Evolutionary conservation across 495 filamentous ascomycete genomes (phyloP).

Genomic region (Lasiosphaeris hirsuta): DNA sequence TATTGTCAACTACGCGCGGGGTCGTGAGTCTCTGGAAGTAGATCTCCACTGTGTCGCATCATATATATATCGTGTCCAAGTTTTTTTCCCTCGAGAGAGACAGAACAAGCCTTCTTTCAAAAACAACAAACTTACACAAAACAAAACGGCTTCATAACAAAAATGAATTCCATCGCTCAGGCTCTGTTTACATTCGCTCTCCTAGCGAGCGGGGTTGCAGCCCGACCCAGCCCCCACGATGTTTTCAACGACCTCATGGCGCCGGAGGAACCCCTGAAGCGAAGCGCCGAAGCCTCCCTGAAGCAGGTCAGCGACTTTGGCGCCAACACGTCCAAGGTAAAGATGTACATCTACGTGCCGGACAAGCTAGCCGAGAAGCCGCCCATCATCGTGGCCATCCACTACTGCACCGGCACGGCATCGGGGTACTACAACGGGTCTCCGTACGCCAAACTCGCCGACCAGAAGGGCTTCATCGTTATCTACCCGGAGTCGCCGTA

Average conservation of each 20-base stretch:
- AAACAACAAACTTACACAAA: too few relatives aligned
- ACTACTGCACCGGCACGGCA: constrained; percentile 16
- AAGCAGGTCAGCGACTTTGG: constrained; percentile 37
- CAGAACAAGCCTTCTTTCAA: too few relatives aligned
- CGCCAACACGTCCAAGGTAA: constrained; percentile 33
- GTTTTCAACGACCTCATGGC: constrained; percentile 7
- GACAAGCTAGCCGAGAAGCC: constrained; percentile 38
- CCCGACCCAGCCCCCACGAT: not conserved
- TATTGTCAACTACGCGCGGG: too few relatives aligned
- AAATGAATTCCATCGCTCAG: constrained; percentile 1
- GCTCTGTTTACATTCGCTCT: not conserved
- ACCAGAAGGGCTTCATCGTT: constrained; percentile 45
- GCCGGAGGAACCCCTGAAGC: not conserved
- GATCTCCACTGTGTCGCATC: too few relatives aligned
- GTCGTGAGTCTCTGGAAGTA: too few relatives aligned
- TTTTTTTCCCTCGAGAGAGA: too few relatives aligned
- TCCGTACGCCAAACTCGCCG: constrained; percentile 31
- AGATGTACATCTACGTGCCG: constrained; percentile 42
- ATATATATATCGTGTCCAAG: not conserved
- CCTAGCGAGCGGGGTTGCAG: not conserved
- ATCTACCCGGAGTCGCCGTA: constrained; percentile 44
- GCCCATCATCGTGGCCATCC: constrained; percentile 30
- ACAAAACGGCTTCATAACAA: too few relatives aligned
- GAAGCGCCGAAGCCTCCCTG: constrained; percentile 9
- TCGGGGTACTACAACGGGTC: constrained; percentile 20